These are phyloP conservation scores for Vigna hirtella DNA, from an alignment of 306 rosid species.

Conservation along the genomic window DNA sequence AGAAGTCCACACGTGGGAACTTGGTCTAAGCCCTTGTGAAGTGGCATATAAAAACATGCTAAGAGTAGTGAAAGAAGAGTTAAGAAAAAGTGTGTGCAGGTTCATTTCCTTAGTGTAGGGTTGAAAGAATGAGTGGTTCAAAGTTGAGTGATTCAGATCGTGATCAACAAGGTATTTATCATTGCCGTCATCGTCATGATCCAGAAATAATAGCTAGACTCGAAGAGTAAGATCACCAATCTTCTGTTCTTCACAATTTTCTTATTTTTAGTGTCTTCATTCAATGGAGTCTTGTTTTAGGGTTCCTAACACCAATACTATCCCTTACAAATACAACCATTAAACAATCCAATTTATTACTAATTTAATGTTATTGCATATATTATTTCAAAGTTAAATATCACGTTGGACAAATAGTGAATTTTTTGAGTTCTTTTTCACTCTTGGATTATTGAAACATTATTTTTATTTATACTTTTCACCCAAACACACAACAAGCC, in stretches of 20 bases:
- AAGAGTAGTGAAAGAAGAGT: background rate
- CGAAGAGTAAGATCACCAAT: slow-evolving; percentile 55
- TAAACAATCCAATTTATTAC: too few species aligned
- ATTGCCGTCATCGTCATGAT: slow-evolving; percentile 57
- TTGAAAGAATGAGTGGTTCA: slow-evolving; percentile 45
- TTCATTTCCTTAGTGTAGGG: background rate
- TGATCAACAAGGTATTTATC: slow-evolving; percentile 20
- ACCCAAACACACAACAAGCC: too few species aligned
- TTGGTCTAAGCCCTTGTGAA: background rate
- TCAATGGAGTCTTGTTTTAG: background rate
- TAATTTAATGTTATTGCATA: too few species aligned
- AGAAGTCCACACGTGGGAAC: background rate
- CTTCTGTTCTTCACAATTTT: background rate
- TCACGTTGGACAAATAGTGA: too few species aligned
- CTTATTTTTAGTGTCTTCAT: background rate
- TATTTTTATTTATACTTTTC: too few species aligned
- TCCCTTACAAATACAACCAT: too few species aligned
- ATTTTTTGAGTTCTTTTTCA: too few species aligned
- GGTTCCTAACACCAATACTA: too few species aligned
- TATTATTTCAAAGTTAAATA: too few species aligned
- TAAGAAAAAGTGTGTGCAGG: background rate
- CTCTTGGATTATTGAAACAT: too few species aligned
- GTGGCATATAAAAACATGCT: background rate
- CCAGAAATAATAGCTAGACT: slow-evolving; percentile 51
- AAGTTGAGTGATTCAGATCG: slow-evolving; percentile 30